A percentile compares a stretch with the other conserved stretches of the same genome.
Evolutionary conservation across 1,139 yeast species (phyloP).

Genomic region (Debaryomycetaceae sp.): DNA sequence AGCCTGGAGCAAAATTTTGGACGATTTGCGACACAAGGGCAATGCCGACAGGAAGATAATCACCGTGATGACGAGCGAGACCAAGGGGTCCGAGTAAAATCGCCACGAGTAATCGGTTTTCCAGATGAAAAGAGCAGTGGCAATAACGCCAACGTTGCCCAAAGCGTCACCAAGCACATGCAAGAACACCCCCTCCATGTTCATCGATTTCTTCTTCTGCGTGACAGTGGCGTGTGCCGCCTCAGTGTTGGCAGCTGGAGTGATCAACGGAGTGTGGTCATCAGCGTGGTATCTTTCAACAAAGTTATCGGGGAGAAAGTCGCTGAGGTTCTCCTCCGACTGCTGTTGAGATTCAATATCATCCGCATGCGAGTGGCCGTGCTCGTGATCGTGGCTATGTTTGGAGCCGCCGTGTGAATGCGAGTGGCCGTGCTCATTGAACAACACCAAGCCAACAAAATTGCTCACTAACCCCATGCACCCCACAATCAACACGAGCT

Average conservation of each 20-base stretch:
- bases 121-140: conserved; percentile 90
- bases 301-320: conserved; percentile 38
- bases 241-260: conserved; percentile 7
- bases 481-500: conserved; percentile 78
- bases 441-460: conserved; percentile 74
- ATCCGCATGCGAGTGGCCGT: conserved; percentile 17
- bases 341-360: conserved; percentile 18
- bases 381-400: conserved; percentile 13
- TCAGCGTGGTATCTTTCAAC: conserved; percentile 24
- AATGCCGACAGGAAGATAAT: conserved; percentile 89
- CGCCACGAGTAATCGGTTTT: conserved; percentile 87
- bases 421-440: conserved; percentile 86
- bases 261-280: conserved; percentile 31
- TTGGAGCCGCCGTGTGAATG: conserved; percentile 40
- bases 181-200: conserved; percentile 95
- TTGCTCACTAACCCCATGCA: conserved; percentile 78
- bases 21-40: conserved; percentile 83
- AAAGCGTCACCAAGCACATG: conserved; percentile 96
- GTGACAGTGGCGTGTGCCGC: conserved; percentile 19
- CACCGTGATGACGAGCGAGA: conserved; percentile 78
- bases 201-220: conserved; percentile 58
- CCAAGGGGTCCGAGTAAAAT: conserved; percentile 78
- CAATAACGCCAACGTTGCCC: conserved; percentile 91
- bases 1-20: conserved; percentile 86
- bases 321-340: conserved; percentile 24